Conservation (phyloP, 2,329 filamentous ascomycete species). For the Boeremia lycopersici region DNA sequence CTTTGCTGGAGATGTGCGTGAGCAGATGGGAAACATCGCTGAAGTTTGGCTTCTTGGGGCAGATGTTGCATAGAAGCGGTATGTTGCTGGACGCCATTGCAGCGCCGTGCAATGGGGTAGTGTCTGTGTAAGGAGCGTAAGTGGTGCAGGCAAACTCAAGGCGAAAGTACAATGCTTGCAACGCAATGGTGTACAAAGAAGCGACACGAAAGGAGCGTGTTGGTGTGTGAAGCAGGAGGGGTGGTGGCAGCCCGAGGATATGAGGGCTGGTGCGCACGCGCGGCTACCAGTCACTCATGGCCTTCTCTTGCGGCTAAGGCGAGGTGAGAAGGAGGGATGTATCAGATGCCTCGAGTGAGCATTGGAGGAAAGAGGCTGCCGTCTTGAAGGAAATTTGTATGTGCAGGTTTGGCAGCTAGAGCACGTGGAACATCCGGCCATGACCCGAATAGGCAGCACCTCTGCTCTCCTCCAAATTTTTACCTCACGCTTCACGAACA, state of each 20-base stretch:
- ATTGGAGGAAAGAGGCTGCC: slow-evolving; percentile 32
- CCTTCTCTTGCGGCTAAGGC: slow-evolving; percentile 19
- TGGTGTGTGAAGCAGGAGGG: slow-evolving; percentile 40
- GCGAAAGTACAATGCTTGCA: slow-evolving; percentile 37
- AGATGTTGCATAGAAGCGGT: slow-evolving; percentile 81
- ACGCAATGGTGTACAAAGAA: slow-evolving; percentile 31
- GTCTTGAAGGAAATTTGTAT: slow-evolving; percentile 35
- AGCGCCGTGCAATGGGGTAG: slow-evolving; percentile 19
- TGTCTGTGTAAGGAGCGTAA: slow-evolving; percentile 34
- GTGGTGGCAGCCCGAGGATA: slow-evolving; percentile 34
- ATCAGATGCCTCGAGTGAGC: slow-evolving; percentile 11
- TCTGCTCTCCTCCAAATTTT: slow-evolving; percentile 70
- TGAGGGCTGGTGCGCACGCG: slow-evolving; percentile 27
- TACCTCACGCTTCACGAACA: slow-evolving; percentile 67
- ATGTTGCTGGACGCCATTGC: slow-evolving; percentile 55
- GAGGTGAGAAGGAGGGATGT: slow-evolving; percentile 11
- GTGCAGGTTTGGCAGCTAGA: slow-evolving; percentile 32
- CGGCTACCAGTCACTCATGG: slow-evolving; percentile 32
- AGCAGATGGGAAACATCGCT: slow-evolving; percentile 91
- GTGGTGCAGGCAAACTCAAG: slow-evolving; percentile 23
- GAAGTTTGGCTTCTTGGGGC: slow-evolving; percentile 78
- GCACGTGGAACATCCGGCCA: slow-evolving; percentile 39
- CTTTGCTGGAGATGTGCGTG: slow-evolving; percentile 90
- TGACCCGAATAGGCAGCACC: slow-evolving; percentile 38
- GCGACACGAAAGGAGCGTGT: slow-evolving; percentile 46